Evolutionary conservation across 2,329 filamentous ascomycete genomes (phyloP).

Genomic region (Alternaria atra): DNA sequence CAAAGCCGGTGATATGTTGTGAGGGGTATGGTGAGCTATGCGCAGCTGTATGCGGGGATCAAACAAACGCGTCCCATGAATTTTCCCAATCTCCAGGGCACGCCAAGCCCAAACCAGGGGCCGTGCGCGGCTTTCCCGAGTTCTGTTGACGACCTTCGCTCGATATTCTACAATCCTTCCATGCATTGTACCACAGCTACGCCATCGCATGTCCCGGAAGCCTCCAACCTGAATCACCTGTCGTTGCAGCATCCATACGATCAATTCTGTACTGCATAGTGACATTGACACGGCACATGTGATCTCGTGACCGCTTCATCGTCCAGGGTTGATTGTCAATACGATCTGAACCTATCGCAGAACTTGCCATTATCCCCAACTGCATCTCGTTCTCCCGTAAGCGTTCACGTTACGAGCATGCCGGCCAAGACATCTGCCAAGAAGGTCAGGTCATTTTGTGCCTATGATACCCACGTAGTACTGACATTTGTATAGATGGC

Average conservation of each 20-base stretch:
- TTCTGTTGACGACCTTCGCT: slow-evolving; percentile 21
- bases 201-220: slow-evolving; percentile 6
- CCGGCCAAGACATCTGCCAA: slow-evolving; percentile 46
- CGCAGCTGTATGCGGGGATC: slow-evolving; percentile 36
- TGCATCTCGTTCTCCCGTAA: slow-evolving; percentile 4
- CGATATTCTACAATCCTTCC: slow-evolving; percentile 36
- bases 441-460: slow-evolving; percentile 40
- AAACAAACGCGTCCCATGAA: slow-evolving; percentile 44
- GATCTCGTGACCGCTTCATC: slow-evolving; percentile 20
- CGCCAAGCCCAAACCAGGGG: slow-evolving; percentile 14
- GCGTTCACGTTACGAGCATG: slow-evolving; percentile 30
- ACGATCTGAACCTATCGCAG: slow-evolving; percentile 8
- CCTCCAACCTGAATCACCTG: slow-evolving; percentile 25
- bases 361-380: slow-evolving; percentile 4
- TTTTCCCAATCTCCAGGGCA: slow-evolving; percentile 30
- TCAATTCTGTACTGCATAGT: slow-evolving; percentile 7
- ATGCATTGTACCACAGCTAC: slow-evolving; percentile 37
- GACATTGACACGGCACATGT: slow-evolving; percentile 13
- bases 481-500: slow-evolving; percentile 39
- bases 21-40: slow-evolving; percentile 30
- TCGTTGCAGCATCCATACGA: slow-evolving; percentile 8
- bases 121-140: slow-evolving; percentile 20
- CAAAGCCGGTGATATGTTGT: slow-evolving; percentile 9
- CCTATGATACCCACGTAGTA: slow-evolving; percentile 7
- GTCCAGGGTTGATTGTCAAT: background rate